Conservation (phyloP, 768 basidiomycete genomes). For the Russula vinacea region DNA sequence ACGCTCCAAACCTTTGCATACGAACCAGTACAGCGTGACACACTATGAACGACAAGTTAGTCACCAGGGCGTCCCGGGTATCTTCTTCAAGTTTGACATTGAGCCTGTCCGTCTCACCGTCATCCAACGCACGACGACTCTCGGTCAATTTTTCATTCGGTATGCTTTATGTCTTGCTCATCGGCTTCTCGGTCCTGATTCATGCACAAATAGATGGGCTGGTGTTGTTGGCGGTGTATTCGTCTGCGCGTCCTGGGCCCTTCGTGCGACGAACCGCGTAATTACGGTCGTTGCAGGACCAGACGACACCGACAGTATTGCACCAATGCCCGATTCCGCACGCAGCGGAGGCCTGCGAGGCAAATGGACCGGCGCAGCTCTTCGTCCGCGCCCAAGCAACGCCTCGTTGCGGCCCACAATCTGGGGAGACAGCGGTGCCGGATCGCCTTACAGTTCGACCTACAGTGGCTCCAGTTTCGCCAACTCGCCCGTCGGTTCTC, state of each 20-base stretch:
- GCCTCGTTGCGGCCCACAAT: slow-evolving; percentile 34
- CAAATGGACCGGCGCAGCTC: slow-evolving; percentile 65
- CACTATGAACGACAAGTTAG: slow-evolving; percentile 78
- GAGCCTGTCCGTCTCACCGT: slow-evolving; percentile 86
- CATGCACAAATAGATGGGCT: slow-evolving; percentile 48
- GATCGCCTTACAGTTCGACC: slow-evolving; percentile 36
- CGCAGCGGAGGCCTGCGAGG: slow-evolving; percentile 52
- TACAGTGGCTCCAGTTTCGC: slow-evolving; percentile 33
- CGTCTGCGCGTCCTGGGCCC: slow-evolving; percentile 64
- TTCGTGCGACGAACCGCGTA: slow-evolving; percentile 42
- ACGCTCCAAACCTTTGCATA: slow-evolving; percentile 58
- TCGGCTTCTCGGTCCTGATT: neutral
- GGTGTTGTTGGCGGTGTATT: slow-evolving; percentile 95
- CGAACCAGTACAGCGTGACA: slow-evolving; percentile 91
- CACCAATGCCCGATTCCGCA: slow-evolving; percentile 57
- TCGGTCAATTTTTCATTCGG: slow-evolving; percentile 80
- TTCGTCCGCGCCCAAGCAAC: slow-evolving; percentile 52
- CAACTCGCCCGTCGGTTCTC: slow-evolving; percentile 37
- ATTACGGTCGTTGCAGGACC: slow-evolving; percentile 55
- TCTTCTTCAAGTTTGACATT: slow-evolving; percentile 98
- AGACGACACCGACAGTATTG: slow-evolving; percentile 63
- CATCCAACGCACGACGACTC: slow-evolving; percentile 80
- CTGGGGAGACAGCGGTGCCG: slow-evolving; percentile 51
- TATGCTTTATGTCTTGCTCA: slow-evolving; percentile 28
- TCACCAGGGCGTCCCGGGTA: slow-evolving; percentile 85